Evolutionary conservation across 768 basidiomycete species (phyloP), one percentile per base, ranked within the genome.

Genomic region (Phallus indusiatus): DNA sequence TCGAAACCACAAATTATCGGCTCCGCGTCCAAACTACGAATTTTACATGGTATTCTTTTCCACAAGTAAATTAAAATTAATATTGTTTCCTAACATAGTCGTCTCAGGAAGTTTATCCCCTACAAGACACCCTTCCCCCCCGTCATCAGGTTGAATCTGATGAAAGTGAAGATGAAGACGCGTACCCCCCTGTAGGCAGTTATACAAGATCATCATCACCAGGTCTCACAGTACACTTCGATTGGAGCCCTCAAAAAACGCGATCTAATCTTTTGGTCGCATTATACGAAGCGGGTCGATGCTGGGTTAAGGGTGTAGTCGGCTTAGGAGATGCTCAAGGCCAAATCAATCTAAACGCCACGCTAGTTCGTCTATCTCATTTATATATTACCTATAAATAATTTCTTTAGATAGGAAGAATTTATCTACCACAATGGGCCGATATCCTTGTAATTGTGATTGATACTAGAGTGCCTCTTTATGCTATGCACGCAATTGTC

Each of bases 71-170:
- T 2, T 28, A 7, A 28, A 28, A 28, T 3, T 28, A 28, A 28
- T 3, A 7, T 7, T 28, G 28, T 28, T 2, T 28, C 28, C 2
- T 28, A 28, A 28, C 28, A 28, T 28, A 3, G 28, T 42, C 12
- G 12, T n/a, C n/a, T 34, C 22, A 59, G 82, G 78, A 83, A 61
- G 60, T 74, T 22, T 77, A 85, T 65, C 81, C 82, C 1, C 73
- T 84, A 18, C 76, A 76, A 59, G 83, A 85, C 64, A 72, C 73
- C 53, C 71, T 73, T 3, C 81, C 84, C 1, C 81, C 84, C 36
- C 77, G 84, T 56, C 75, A 86, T 61, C 79, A 79, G 37, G 70
- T 85, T 53, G 84, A 86, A 64, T 84, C 83, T 4, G 84, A 86
- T 61, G 83, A 83, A 60, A 59, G 57, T 47, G 78, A 81, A 61